Evolutionary conservation across 1,284 basidiomycete genomes (phyloP), one percentile per base, ranked within the genome.

Genomic region (Anthracocystis walkeri): DNA sequence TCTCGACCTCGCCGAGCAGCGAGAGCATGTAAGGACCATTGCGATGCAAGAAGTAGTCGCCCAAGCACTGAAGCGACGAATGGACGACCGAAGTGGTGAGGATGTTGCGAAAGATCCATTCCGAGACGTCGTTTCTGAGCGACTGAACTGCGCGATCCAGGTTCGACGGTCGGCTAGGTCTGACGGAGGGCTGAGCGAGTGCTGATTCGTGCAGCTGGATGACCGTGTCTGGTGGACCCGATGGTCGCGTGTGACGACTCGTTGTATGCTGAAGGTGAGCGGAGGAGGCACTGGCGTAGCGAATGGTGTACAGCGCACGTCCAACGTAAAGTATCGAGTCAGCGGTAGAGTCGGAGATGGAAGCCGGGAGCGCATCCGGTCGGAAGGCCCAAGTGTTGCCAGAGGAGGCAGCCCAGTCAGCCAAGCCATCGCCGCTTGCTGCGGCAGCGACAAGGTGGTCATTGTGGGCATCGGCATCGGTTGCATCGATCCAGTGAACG

Each of bases 71-170:
- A 12, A 93, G 89, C 0, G 92, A 90, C 25, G 90, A 91, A 68
- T 92, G 90, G 0, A 95, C 92, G 74, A 94, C 92, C 72, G 90
- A 89, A 77, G 89, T 90, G 0, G 93, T 95, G 58, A 96, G 87
- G 33, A 96, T 91, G 79, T 94, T 93, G 33, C 90, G 86, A 93
- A 94, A 96, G 3, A 96, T 87, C 94, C 94, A 96, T 86, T 94
- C 93, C 74, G 92, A 91, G 62, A 93, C 88, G 62, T 90, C 89
- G 2, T 88, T 90, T 63, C 91, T 86, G 56, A 94, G 91, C 63
- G 90, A 89, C 25, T 89, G 72, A 16, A 82, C 45, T 4, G 73
- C 58, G 14, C 65, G 58, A n/a, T 57, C 60, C 2, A 78, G 68
- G 20, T 67, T 55, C 0, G 57, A 75, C 0, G 72, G 56, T 0